phyloP scores from a whole-genome alignment of 306 rosid genomes.

The Mucuna pruriens region DNA sequence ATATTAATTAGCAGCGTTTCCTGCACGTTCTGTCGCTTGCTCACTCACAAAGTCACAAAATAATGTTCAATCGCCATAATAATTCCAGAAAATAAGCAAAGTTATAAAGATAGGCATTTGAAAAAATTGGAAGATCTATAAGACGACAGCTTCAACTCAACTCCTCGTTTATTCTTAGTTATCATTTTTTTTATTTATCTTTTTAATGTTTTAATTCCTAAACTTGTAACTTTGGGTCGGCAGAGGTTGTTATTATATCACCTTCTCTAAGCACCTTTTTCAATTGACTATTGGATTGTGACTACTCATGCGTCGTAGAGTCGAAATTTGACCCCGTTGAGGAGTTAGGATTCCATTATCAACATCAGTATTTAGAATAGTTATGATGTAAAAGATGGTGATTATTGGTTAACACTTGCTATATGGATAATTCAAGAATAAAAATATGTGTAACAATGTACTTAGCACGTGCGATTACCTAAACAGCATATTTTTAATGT shows the following conservation, averaged over 20 bases:
- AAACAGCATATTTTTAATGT: neutral
- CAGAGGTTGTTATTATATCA: constrained; percentile 40
- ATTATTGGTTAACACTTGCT: neutral
- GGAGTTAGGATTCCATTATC: constrained; percentile 17
- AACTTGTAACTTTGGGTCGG: constrained; percentile 14
- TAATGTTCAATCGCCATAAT: constrained; percentile 5
- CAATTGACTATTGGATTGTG: neutral
- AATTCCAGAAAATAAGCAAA: neutral
- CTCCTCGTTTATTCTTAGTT: neutral
- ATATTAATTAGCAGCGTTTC: constrained; percentile 37
- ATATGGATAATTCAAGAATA: neutral
- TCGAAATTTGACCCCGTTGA: neutral
- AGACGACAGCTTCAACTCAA: neutral
- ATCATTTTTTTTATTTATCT: neutral
- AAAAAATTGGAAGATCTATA: neutral
- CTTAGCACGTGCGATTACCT: neutral
- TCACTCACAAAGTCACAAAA: constrained; percentile 22
- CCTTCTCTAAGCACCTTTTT: constrained; percentile 8
- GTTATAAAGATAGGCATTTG: neutral
- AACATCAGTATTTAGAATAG: neutral
- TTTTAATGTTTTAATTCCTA: neutral
- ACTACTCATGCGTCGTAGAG: neutral
- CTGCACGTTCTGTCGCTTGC: constrained; percentile 35
- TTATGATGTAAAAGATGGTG: neutral
- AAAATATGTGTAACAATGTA: neutral